phyloP scores from a whole-genome alignment of 2,329 filamentous ascomycete species.

The Ophiosphaerella herpotricha region DNA sequence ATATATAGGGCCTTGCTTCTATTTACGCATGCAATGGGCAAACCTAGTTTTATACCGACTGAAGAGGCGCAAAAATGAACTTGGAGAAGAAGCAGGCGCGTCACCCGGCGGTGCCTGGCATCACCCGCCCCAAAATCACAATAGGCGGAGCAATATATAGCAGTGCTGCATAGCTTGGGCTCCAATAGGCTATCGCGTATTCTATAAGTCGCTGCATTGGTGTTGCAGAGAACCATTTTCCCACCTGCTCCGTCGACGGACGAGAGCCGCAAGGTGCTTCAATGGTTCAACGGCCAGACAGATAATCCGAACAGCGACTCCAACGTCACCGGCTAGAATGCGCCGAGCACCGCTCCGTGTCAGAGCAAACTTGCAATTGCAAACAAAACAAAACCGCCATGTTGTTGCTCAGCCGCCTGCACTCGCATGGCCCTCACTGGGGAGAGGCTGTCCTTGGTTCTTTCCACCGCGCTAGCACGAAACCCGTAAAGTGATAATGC shows the following conservation, averaged over 20 bases:
- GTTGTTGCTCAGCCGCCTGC: slow-evolving; percentile 11
- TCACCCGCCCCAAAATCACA: no score
- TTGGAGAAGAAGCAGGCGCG: no score
- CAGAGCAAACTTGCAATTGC: slow-evolving; percentile 4
- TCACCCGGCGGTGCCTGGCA: no score
- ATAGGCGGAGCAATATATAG: no score
- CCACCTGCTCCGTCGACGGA: neutral
- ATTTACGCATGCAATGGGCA: no score
- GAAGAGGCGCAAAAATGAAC: no score
- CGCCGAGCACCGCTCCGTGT: slow-evolving; percentile 15
- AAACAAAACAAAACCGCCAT: slow-evolving; percentile 12
- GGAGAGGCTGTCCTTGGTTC: slow-evolving; percentile 10
- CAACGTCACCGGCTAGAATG: slow-evolving; percentile 15
- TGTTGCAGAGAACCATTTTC: neutral
- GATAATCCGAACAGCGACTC: slow-evolving; percentile 38
- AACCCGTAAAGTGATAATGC: slow-evolving; percentile 33
- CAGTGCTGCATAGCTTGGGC: no score
- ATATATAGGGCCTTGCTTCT: no score
- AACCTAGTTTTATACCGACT: no score
- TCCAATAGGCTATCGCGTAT: no score
- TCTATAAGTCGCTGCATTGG: neutral
- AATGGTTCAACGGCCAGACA: slow-evolving; percentile 20
- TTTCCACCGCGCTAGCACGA: slow-evolving; percentile 37
- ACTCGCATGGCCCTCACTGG: slow-evolving; percentile 1
- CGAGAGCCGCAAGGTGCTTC: slow-evolving; percentile 18